Evolutionary conservation across 2,329 filamentous ascomycete genomes (phyloP).

Genomic region (Ceratocystis destructans): DNA sequence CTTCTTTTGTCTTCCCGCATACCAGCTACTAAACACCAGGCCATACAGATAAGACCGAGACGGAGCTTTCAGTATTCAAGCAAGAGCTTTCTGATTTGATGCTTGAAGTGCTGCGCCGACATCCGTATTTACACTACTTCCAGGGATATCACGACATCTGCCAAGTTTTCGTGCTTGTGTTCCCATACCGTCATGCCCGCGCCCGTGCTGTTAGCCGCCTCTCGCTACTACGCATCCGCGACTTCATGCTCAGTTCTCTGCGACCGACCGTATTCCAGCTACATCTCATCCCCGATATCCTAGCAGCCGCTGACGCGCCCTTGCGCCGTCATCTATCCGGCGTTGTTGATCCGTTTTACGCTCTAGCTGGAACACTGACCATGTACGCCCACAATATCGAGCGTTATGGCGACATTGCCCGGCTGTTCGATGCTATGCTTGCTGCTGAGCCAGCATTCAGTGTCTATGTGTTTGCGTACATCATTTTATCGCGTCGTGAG

Average conservation of each 20-base stretch:
- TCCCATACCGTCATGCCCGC: slow-evolving; percentile 47
- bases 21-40: neutral
- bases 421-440: slow-evolving; percentile 84
- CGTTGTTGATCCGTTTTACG: slow-evolving; percentile 78
- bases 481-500: slow-evolving; percentile 63
- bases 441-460: slow-evolving; percentile 77
- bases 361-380: slow-evolving; percentile 81
- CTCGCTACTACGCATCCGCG: slow-evolving; percentile 77
- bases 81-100: slow-evolving; percentile 68
- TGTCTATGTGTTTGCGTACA: slow-evolving; percentile 83
- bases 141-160: slow-evolving; percentile 98
- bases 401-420: slow-evolving; percentile 73
- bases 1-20: slow-evolving; percentile 7
- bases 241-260: slow-evolving; percentile 92
- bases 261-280: slow-evolving; percentile 71
- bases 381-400: slow-evolving; percentile 95
- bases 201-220: slow-evolving; percentile 59
- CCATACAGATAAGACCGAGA: slow-evolving; percentile 32
- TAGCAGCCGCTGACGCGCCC: slow-evolving; percentile 55
- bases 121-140: slow-evolving; percentile 85
- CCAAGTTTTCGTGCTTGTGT: slow-evolving; percentile 81
- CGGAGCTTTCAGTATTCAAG: slow-evolving; percentile 58
- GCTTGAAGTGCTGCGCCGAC: slow-evolving; percentile 59
- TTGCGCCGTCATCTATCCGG: slow-evolving; percentile 63
- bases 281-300: slow-evolving; percentile 70